Evolutionary conservation across 140 eudicot genomes (phyloP).

Genomic region (Anethum foeniculum): DNA sequence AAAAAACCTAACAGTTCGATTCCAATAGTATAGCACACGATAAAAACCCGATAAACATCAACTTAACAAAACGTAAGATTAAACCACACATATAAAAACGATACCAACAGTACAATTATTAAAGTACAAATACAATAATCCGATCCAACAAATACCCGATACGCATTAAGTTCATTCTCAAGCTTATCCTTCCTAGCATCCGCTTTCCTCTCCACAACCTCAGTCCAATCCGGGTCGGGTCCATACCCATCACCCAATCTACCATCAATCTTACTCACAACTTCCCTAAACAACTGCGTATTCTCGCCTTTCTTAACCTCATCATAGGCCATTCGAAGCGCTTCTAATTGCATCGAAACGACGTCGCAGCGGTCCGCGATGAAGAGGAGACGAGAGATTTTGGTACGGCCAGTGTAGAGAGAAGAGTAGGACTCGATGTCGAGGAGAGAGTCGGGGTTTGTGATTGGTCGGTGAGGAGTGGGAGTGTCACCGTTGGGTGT

Average conservation of each 20-base stretch:
- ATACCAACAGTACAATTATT: too few species aligned
- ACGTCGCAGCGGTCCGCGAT: constrained; percentile 48
- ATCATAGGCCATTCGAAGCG: constrained; percentile 79
- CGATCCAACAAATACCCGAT: constrained; percentile 38
- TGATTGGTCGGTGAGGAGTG: constrained; percentile 51
- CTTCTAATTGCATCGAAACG: constrained; percentile 61
- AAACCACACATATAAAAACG: too few species aligned
- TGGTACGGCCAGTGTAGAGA: constrained; percentile 72
- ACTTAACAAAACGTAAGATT: too few species aligned
- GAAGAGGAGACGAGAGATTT: constrained; percentile 54
- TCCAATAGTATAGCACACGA: too few species aligned
- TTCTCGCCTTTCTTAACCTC: constrained; percentile 85
- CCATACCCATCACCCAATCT: constrained; percentile 56
- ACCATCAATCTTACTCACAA: constrained; percentile 67
- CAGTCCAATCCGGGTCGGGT: constrained; percentile 53
- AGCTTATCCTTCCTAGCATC: constrained; percentile 82
- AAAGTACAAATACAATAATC: too few species aligned
- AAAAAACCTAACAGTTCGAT: too few species aligned
- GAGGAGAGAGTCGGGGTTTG: constrained; percentile 59
- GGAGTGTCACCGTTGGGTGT: constrained; percentile 38
- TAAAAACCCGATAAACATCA: too few species aligned
- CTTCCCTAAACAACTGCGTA: constrained; percentile 67
- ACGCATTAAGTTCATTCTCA: constrained; percentile 87
- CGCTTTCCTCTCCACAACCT: constrained; percentile 68
- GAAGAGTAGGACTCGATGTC: constrained; percentile 90